These are phyloP conservation scores for Onygena corvina DNA, from an alignment of 2,329 filamentous ascomycete genomes.

Conservation along the genomic window DNA sequence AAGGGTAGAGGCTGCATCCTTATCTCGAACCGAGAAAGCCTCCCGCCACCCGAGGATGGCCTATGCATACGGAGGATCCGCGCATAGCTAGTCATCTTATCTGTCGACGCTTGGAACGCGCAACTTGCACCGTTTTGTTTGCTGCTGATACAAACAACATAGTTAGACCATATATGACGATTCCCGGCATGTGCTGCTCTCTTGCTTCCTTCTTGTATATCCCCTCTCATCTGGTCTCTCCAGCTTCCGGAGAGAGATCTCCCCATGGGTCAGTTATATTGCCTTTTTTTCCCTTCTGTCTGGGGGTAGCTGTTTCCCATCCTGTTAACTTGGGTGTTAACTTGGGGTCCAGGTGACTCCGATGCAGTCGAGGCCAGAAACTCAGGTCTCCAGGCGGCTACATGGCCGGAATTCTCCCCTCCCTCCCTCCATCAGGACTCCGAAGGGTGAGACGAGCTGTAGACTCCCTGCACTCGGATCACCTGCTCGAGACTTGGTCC, in stretches of 20 bases:
- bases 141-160: no score
- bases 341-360: neutral
- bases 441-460: neutral
- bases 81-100: no score
- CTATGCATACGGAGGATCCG: no score
- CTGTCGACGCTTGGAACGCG: neutral
- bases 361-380: neutral
- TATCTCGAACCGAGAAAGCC: neutral
- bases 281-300: neutral
- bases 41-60: neutral
- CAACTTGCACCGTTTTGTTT: neutral
- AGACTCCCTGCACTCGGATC: neutral
- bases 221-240: neutral
- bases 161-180: no score
- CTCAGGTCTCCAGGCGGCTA: neutral
- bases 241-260: neutral
- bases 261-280: slow-evolving; percentile 1
- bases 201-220: neutral
- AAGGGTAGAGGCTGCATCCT: neutral
- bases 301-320: no score
- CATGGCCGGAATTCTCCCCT: neutral
- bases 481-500: slow-evolving; percentile 2
- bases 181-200: neutral
- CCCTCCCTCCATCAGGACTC: neutral
- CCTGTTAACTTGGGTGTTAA: no score